phyloP scores from a whole-genome alignment of 768 basidiomycete genomes.

The Lactarius indigo region DNA sequence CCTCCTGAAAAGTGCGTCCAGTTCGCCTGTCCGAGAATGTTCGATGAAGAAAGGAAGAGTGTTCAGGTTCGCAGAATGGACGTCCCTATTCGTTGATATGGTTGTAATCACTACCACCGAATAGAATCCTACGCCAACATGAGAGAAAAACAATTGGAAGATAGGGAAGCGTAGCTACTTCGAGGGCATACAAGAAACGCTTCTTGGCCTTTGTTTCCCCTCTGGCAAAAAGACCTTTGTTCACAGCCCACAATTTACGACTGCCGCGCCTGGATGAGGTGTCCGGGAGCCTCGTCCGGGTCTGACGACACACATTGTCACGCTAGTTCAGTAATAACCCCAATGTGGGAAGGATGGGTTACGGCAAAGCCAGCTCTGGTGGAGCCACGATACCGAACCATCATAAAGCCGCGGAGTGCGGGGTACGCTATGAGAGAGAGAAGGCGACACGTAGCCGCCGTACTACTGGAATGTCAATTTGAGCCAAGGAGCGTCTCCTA shows the following conservation, averaged over 20 bases:
- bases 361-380: background rate
- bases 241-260: background rate
- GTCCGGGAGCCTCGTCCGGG: background rate
- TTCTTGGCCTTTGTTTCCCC: background rate
- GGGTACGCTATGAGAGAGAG: background rate
- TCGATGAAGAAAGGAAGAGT: background rate
- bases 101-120: background rate
- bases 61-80: too few species aligned
- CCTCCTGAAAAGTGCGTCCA: background rate
- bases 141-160: background rate
- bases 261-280: too few species aligned
- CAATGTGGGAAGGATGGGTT: background rate
- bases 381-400: background rate
- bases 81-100: background rate
- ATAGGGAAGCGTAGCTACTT: background rate
- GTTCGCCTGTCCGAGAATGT: background rate
- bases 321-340: too few species aligned
- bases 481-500: background rate
- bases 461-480: background rate
- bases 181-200: background rate
- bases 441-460: background rate
- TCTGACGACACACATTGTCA: background rate
- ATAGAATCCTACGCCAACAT: background rate
- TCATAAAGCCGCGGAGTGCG: background rate
- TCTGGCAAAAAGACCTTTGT: background rate